Conservation (phyloP, 208 protist genomes). For the Trypanosoma grayi region DNA sequence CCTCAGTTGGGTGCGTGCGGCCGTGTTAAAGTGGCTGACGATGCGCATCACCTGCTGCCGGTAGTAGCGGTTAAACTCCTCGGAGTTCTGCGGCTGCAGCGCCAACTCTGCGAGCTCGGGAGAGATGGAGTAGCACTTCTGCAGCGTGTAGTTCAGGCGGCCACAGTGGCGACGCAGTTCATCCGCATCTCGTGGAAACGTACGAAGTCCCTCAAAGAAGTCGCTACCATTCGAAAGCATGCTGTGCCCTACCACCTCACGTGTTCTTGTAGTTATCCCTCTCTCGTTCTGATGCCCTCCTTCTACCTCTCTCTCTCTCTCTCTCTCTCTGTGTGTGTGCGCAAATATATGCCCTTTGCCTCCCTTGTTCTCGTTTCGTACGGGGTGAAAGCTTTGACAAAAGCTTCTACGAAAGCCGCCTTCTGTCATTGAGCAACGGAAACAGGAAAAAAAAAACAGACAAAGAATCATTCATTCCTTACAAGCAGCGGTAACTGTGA, state of each 20-base stretch:
- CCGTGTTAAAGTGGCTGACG: conserved; percentile 53
- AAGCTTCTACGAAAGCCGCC: no score
- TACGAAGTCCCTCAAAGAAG: conserved; percentile 71
- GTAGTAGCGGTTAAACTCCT: conserved; percentile 71
- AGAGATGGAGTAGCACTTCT: conserved; percentile 63
- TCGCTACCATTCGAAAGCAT: conserved; percentile 32
- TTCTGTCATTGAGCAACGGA: no score
- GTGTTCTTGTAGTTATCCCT: no score
- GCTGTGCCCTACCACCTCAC: no score
- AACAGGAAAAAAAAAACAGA: no score
- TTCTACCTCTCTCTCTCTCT: background rate
- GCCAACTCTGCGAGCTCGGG: conserved; percentile 61
- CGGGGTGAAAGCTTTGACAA: no score
- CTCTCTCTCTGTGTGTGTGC: no score
- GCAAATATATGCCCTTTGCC: no score
- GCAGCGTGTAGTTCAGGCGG: conserved; percentile 70
- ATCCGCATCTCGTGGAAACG: conserved; percentile 50
- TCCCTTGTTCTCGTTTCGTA: no score
- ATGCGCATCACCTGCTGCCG: conserved; percentile 57
- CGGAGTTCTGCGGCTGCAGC: conserved; percentile 53
- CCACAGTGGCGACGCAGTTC: conserved; percentile 61
- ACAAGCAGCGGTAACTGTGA: no score
- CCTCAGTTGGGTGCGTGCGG: conserved; percentile 47
- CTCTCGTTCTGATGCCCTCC: background rate
- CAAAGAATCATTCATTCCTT: no score